Conservation (phyloP, 306 rosid genomes). For the Trifolium repens region DNA sequence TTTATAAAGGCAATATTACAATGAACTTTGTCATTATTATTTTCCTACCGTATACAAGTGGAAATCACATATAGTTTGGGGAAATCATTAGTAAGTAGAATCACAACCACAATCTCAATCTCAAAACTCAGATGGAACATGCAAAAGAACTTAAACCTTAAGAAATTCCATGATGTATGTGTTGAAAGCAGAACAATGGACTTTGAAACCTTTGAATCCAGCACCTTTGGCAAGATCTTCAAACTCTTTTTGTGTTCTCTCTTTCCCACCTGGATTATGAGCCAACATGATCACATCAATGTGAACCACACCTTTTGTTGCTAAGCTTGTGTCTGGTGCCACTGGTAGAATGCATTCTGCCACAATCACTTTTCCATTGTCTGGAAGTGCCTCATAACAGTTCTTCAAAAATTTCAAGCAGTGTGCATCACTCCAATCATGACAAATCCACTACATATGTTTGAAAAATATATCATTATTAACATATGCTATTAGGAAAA, state of each 20-base stretch:
- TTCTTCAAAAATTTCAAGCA: slow-evolving; percentile 82
- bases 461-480: neutral
- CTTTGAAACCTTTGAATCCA: slow-evolving; percentile 74
- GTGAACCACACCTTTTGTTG: slow-evolving; percentile 76
- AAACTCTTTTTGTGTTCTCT: slow-evolving; percentile 84
- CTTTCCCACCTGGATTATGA: slow-evolving; percentile 91
- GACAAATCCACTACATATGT: slow-evolving; percentile 75
- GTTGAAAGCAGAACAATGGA: slow-evolving; percentile 68
- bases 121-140: slow-evolving; percentile 36
- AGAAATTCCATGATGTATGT: slow-evolving; percentile 79
- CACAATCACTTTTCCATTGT: slow-evolving; percentile 83
- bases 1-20: slow-evolving; percentile 33
- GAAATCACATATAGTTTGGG: slow-evolving; percentile 17
- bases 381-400: slow-evolving; percentile 76
- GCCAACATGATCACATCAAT: slow-evolving; percentile 87
- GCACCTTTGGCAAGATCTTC: slow-evolving; percentile 74
- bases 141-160: slow-evolving; percentile 47
- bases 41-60: slow-evolving; percentile 15
- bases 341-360: slow-evolving; percentile 92
- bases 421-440: slow-evolving; percentile 95
- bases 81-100: slow-evolving; percentile 10
- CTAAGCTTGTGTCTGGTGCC: slow-evolving; percentile 81
- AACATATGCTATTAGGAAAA: neutral
- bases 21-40: slow-evolving; percentile 22
- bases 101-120: slow-evolving; percentile 10